phyloP scores from a whole-genome alignment of 202 grass and related monocot species.

The Elaeis oleifera region DNA sequence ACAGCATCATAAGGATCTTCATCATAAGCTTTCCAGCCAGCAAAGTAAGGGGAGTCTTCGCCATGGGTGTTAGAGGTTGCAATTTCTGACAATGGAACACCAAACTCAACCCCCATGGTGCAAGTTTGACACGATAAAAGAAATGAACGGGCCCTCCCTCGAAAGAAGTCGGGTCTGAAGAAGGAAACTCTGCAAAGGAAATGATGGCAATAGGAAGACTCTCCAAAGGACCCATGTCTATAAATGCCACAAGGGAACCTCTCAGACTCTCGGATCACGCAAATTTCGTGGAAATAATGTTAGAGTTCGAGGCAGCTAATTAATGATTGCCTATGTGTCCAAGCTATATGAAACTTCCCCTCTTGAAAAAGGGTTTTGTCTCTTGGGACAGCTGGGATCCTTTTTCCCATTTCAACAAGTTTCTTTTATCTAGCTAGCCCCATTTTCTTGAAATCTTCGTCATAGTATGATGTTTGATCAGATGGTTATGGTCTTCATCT shows the following conservation, averaged over 20 bases:
- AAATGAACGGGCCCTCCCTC: no score
- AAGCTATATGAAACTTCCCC: neutral
- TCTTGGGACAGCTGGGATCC: neutral
- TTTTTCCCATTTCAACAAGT: no score
- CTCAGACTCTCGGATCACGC: conserved; percentile 4
- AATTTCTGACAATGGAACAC: conserved; percentile 43
- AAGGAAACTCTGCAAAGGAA: no score
- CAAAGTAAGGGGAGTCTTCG: conserved; percentile 96
- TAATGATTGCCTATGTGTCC: conserved; percentile 21
- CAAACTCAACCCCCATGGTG: neutral
- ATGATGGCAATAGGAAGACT: no score
- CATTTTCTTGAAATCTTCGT: no score
- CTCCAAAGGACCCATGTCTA: no score
- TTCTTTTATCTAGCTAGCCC: no score
- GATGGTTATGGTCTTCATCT: no score
- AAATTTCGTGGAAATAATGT: neutral
- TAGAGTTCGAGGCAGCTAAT: conserved; percentile 14
- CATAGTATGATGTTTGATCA: no score
- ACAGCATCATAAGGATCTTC: conserved; percentile 66
- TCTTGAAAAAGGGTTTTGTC: neutral
- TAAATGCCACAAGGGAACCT: conserved; percentile 6
- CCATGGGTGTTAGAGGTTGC: conserved; percentile 60
- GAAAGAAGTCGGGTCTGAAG: no score
- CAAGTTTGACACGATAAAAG: no score
- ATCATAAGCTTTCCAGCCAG: conserved; percentile 88